phyloP scores from a whole-genome alignment of 192 early-diverging fungal species.

The Coemansia nantahalensis region DNA sequence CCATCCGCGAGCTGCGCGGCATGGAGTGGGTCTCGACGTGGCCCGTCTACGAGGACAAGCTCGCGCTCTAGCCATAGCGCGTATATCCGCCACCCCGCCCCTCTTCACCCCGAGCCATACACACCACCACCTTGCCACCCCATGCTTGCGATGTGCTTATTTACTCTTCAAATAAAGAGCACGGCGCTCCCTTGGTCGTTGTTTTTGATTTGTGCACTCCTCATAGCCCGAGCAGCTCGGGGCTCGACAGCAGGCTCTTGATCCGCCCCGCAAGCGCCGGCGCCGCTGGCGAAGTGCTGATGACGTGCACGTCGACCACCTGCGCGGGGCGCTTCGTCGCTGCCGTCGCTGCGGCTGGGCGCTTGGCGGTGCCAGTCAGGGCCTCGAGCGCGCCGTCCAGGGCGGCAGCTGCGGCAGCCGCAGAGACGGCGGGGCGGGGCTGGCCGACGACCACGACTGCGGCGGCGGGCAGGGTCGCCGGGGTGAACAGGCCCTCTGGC shows the following conservation, averaged over 20 bases:
- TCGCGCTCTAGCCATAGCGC: constrained; percentile 17
- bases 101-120: no score
- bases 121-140: no score
- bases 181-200: no score
- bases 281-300: constrained; percentile 28
- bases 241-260: constrained; percentile 44
- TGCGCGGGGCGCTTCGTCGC: neutral
- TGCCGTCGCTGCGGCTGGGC: neutral
- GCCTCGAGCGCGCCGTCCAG: constrained; percentile 32
- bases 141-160: no score
- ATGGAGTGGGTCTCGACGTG: constrained; percentile 43
- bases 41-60: constrained; percentile 36
- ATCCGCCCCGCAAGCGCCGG: constrained; percentile 24
- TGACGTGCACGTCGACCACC: constrained; percentile 28
- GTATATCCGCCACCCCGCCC: no score
- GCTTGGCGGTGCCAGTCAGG: constrained; percentile 21
- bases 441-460: constrained; percentile 65
- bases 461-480: constrained; percentile 52
- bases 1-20: constrained; percentile 28
- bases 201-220: neutral
- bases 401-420: constrained; percentile 14
- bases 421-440: constrained; percentile 25
- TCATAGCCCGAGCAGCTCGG: constrained; percentile 36
- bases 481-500: constrained; percentile 51
- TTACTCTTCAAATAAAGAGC: no score